Percentiles rank a stretch among this genome's conserved stretches.
phyloP scores from a whole-genome alignment of 164 flowering plant species.

The Umbellularia californica region DNA sequence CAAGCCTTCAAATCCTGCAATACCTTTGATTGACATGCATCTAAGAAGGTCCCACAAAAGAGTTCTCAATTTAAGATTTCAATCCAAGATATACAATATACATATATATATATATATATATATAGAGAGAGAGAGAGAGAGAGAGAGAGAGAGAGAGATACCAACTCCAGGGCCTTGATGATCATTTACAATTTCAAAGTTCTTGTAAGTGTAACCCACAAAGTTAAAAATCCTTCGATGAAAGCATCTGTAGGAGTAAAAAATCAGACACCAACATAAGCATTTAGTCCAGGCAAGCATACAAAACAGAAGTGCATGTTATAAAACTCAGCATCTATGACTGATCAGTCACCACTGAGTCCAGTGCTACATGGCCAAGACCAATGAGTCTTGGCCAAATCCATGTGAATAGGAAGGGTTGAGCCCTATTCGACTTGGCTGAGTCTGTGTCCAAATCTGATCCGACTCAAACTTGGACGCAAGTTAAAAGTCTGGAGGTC shows the following conservation, averaged over 20 bases:
- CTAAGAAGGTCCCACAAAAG: no score
- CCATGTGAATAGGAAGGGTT: background rate
- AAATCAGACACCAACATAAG: background rate
- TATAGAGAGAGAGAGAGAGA: background rate
- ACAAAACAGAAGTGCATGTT: background rate
- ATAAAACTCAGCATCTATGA: background rate
- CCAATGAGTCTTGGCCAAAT: background rate
- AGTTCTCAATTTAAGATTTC: no score
- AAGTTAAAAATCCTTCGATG: constrained; percentile 62
- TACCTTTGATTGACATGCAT: no score
- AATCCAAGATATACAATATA: background rate
- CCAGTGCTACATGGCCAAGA: background rate
- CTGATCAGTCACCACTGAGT: background rate
- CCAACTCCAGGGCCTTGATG: constrained; percentile 54
- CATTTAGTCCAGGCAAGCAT: background rate
- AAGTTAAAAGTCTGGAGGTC: no score
- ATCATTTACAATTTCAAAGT: constrained; percentile 56
- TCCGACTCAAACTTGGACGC: no score
- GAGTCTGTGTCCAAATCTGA: no score
- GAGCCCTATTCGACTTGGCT: no score
- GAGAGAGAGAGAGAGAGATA: constrained; percentile 20
- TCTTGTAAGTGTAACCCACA: constrained; percentile 59
- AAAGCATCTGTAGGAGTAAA: constrained; percentile 46
- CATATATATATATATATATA: background rate
- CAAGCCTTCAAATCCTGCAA: no score